phyloP scores from a whole-genome alignment of 1,284 basidiomycete genomes.

The Exobasidium cylindrosporum region DNA sequence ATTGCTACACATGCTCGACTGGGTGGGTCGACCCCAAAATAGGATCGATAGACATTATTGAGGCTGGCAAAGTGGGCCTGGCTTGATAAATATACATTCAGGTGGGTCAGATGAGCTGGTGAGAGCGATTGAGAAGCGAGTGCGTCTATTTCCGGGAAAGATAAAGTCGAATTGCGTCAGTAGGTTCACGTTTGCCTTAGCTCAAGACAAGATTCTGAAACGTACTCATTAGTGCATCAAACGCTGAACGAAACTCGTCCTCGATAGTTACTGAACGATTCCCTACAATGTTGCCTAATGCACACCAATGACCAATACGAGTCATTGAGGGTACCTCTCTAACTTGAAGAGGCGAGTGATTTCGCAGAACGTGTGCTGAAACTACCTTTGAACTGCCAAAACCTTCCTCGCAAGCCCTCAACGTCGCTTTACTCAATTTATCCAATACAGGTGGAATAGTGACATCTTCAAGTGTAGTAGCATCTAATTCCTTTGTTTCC shows the following conservation, averaged over 20 bases:
- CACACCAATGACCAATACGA: slow-evolving; percentile 1
- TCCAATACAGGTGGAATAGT: slow-evolving; percentile 28
- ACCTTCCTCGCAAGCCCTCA: neutral
- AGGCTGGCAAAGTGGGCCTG: slow-evolving; percentile 32
- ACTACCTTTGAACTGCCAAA: no score
- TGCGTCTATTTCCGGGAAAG: neutral
- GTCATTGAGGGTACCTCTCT: neutral
- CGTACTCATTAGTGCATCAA: slow-evolving; percentile 11
- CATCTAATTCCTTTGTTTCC: slow-evolving; percentile 26
- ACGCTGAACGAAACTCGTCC: neutral
- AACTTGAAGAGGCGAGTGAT: neutral
- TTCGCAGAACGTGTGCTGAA: no score
- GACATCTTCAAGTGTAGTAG: slow-evolving; percentile 14
- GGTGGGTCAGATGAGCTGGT: slow-evolving; percentile 66
- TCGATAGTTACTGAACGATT: neutral
- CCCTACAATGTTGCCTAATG: neutral
- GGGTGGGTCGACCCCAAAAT: slow-evolving; percentile 87
- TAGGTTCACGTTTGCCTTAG: no score
- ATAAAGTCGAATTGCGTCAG: neutral
- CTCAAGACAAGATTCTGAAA: slow-evolving; percentile 6
- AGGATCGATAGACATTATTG: slow-evolving; percentile 66
- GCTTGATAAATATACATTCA: slow-evolving; percentile 75
- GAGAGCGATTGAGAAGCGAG: neutral
- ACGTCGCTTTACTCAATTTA: slow-evolving; percentile 14
- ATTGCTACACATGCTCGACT: slow-evolving; percentile 86